Evolutionary conservation across 2,329 filamentous ascomycete species (phyloP).

Genomic region (Microcyclosporella mali): DNA sequence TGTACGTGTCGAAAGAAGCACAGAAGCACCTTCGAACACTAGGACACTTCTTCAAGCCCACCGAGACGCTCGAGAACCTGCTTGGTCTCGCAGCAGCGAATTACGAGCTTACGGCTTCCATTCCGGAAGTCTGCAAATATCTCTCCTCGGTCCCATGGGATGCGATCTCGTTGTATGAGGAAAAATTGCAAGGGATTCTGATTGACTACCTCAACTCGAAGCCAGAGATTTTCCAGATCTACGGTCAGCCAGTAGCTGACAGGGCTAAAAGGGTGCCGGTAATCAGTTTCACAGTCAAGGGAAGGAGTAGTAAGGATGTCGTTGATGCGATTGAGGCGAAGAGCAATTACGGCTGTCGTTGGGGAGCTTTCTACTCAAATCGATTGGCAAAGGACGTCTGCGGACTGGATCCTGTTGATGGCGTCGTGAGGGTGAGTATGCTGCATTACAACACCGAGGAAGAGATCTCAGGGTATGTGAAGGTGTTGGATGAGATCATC

Average conservation of each 20-base stretch:
- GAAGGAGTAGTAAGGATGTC: slow-evolving; percentile 50
- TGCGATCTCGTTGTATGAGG: slow-evolving; percentile 54
- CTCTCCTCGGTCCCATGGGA: slow-evolving; percentile 41
- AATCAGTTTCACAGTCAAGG: slow-evolving; percentile 60
- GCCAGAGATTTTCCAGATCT: slow-evolving; percentile 48
- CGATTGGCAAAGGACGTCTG: slow-evolving; percentile 56
- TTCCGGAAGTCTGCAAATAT: slow-evolving; percentile 59
- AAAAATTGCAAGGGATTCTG: slow-evolving; percentile 52
- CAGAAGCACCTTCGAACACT: slow-evolving; percentile 52
- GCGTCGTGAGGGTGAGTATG: slow-evolving; percentile 63
- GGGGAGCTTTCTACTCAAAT: slow-evolving; percentile 64
- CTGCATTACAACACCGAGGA: slow-evolving; percentile 67
- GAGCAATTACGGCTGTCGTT: slow-evolving; percentile 57
- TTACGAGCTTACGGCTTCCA: slow-evolving; percentile 62
- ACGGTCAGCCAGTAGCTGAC: slow-evolving; percentile 50
- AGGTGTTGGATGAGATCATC: slow-evolving; percentile 46
- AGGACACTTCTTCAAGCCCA: slow-evolving; percentile 62
- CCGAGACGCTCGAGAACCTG: slow-evolving; percentile 56
- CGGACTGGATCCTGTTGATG: slow-evolving; percentile 50
- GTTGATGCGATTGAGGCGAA: slow-evolving; percentile 57
- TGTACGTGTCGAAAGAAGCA: slow-evolving; percentile 58
- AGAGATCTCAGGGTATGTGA: slow-evolving; percentile 50
- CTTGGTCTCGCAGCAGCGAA: slow-evolving; percentile 61
- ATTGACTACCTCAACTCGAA: slow-evolving; percentile 53
- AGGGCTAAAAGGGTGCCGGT: slow-evolving; percentile 53